Percentiles rank a stretch among this genome's conserved stretches.
Conservation (phyloP, 2,329 filamentous ascomycete species). For the Bisporella sp. region DNA sequence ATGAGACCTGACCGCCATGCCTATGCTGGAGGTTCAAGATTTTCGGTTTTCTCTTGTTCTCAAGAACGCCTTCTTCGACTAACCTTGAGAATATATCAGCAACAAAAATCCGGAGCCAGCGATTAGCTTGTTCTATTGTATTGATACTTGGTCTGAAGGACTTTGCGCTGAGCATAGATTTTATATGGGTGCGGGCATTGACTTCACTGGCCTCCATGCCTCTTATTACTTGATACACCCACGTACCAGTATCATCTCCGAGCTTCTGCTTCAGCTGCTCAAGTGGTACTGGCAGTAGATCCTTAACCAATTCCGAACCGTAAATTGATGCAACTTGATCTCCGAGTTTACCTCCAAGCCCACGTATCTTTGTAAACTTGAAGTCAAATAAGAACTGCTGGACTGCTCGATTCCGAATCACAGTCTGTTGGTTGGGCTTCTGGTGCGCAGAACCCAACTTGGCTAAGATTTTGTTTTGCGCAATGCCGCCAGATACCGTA, state of each 20-base stretch:
- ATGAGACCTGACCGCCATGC: slow-evolving; percentile 65
- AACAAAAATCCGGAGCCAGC: slow-evolving; percentile 86
- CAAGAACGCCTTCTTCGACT: slow-evolving; percentile 82
- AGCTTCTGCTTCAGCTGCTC: slow-evolving; percentile 72
- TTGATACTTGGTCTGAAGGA: slow-evolving; percentile 84
- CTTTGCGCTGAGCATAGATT: slow-evolving; percentile 95
- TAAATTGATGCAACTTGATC: slow-evolving; percentile 79
- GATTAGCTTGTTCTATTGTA: slow-evolving; percentile 66
- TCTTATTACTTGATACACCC: slow-evolving; percentile 79
- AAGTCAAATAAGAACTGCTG: slow-evolving; percentile 73
- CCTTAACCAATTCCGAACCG: slow-evolving; percentile 70
- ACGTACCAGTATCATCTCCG: slow-evolving; percentile 76
- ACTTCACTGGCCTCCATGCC: slow-evolving; percentile 86
- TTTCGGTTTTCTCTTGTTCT: slow-evolving; percentile 79
- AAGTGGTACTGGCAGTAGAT: slow-evolving; percentile 64
- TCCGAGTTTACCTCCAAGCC: slow-evolving; percentile 90
- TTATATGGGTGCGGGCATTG: slow-evolving; percentile 85
- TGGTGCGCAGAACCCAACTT: slow-evolving; percentile 88
- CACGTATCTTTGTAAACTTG: slow-evolving; percentile 92
- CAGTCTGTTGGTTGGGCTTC: slow-evolving; percentile 90
- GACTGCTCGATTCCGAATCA: slow-evolving; percentile 82
- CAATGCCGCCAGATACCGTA: slow-evolving; percentile 86
- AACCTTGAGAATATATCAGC: slow-evolving; percentile 87
- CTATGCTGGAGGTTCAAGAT: slow-evolving; percentile 81
- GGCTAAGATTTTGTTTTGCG: slow-evolving; percentile 88